Evolutionary conservation across 208 protist species (phyloP).

Genomic region (Polymyxa betae): DNA sequence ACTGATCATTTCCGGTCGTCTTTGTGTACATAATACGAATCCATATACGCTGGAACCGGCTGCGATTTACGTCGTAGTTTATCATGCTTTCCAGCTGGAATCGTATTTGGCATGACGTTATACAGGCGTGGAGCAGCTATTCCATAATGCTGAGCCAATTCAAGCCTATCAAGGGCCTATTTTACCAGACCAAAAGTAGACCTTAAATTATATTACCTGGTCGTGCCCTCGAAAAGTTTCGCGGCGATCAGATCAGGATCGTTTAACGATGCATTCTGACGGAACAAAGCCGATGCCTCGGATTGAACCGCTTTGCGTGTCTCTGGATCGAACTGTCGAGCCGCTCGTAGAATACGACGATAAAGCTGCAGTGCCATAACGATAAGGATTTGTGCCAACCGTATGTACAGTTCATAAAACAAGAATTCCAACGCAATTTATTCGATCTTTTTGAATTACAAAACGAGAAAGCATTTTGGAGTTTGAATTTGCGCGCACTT

Average conservation of each 20-base stretch:
- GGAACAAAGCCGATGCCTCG: constrained; percentile 12
- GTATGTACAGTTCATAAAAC: no score
- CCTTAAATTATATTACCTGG: not conserved
- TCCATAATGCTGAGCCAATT: constrained; percentile 19
- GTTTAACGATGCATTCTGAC: not conserved
- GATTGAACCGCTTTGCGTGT: not conserved
- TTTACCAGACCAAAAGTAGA: not conserved
- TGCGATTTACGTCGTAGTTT: not conserved
- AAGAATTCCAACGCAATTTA: no score
- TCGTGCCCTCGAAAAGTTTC: constrained; percentile 8
- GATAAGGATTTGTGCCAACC: no score
- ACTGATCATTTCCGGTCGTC: no score
- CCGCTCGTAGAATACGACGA: constrained; percentile 1
- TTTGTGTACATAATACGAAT: constrained; percentile 52
- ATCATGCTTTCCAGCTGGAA: not conserved
- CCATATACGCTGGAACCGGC: constrained; percentile 43
- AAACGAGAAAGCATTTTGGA: no score
- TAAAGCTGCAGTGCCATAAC: constrained; percentile 24
- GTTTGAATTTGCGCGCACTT: no score
- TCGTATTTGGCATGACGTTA: not conserved
- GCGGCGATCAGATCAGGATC: not conserved
- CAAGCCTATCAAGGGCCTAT: not conserved
- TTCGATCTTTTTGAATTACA: no score
- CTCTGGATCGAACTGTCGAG: not conserved
- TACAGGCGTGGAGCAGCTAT: constrained; percentile 11